Conservation (phyloP, 2,329 filamentous ascomycete genomes). For the Hymenoscyphus fraxineus region DNA sequence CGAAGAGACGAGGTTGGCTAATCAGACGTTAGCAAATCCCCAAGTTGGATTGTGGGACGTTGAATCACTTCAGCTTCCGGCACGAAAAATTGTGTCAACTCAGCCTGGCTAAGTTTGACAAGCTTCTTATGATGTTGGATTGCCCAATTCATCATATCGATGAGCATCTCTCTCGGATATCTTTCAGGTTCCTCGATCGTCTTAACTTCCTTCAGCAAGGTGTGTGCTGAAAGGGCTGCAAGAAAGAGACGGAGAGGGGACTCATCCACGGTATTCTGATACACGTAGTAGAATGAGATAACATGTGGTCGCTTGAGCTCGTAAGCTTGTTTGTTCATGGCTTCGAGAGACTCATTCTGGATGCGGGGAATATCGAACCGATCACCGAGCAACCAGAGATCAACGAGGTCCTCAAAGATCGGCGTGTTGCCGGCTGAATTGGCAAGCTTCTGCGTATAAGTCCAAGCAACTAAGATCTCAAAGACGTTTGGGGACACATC, state of each 20-base stretch:
- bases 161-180: constrained; percentile 4
- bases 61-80: background rate
- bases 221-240: background rate
- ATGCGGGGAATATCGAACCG: background rate
- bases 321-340: background rate
- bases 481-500: background rate
- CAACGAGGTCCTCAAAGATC: background rate
- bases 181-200: background rate
- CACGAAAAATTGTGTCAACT: background rate
- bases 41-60: background rate
- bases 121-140: background rate
- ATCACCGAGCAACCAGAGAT: constrained; percentile 4
- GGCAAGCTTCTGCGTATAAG: background rate
- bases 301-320: background rate
- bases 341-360: constrained; percentile 7
- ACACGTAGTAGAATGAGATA: background rate
- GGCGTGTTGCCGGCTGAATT: background rate
- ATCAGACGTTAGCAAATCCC: background rate
- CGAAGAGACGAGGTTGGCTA: background rate
- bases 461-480: background rate
- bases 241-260: constrained; percentile 9
- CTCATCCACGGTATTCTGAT: constrained; percentile 4
- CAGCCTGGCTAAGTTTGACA: background rate
- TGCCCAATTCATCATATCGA: constrained; percentile 6
- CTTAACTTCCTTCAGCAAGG: background rate